Percentiles rank a stretch among this genome's conserved stretches.
Conservation (phyloP, 139 green algal species). For the Tetradesmus lagerheimii region DNA sequence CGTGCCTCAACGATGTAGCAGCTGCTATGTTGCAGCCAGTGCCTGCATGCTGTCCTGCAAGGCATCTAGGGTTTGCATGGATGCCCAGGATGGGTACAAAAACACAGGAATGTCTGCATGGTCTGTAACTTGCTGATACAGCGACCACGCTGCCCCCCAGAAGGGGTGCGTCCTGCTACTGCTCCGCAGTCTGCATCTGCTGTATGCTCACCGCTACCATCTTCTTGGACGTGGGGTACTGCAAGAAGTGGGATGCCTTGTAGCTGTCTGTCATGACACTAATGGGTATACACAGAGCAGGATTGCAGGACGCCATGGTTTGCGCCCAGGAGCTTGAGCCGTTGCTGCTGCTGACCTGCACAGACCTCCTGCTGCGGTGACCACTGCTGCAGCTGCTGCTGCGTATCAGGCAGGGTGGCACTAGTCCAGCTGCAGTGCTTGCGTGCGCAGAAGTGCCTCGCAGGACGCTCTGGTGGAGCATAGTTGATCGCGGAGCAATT, state of each 20-base stretch:
- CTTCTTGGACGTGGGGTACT: slow-evolving; percentile 80
- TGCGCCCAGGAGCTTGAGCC: not conserved
- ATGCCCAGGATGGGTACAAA: not conserved
- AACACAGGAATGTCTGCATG: not conserved
- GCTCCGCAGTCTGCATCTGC: not conserved
- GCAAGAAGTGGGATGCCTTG: slow-evolving; percentile 85
- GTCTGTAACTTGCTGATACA: not conserved
- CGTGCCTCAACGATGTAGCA: no score
- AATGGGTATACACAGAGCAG: slow-evolving; percentile 69
- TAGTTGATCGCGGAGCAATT: not conserved
- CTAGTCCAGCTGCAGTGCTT: not conserved
- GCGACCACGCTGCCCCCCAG: no score
- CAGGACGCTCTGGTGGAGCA: not conserved
- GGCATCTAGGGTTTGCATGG: not conserved
- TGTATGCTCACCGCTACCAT: slow-evolving; percentile 84
- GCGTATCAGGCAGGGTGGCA: not conserved
- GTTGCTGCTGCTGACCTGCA: not conserved
- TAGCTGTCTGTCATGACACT: slow-evolving; percentile 85
- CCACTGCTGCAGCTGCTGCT: not conserved
- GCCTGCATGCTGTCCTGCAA: not conserved
- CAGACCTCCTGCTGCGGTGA: not conserved
- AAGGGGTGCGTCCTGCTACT: not conserved
- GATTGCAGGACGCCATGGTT: slow-evolving; percentile 18
- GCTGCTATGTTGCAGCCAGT: not conserved
- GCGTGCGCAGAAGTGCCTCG: not conserved